phyloP scores from a whole-genome alignment of 2,329 filamentous ascomycete genomes.

The Aspergillus bombycis region DNA sequence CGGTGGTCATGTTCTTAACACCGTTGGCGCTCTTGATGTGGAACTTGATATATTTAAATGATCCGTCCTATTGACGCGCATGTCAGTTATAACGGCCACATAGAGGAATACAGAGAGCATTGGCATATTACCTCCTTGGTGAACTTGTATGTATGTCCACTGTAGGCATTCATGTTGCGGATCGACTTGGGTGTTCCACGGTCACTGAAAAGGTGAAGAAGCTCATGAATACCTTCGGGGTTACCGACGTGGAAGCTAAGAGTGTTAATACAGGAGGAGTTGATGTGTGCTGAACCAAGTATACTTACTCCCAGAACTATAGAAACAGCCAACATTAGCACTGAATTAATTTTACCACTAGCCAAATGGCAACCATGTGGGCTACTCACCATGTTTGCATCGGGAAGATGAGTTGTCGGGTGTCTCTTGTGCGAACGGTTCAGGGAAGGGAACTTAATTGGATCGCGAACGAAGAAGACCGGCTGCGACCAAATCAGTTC shows the following conservation, averaged over 20 bases:
- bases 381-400: constrained; percentile 31
- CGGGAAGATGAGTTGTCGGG: constrained; percentile 24
- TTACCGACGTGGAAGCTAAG: constrained; percentile 43
- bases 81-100: not conserved
- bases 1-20: constrained; percentile 57
- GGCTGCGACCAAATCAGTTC: constrained; percentile 43
- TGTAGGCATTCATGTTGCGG: constrained; percentile 66
- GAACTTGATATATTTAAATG: constrained; percentile 65
- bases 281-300: not conserved
- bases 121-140: constrained; percentile 49
- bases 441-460: constrained; percentile 70
- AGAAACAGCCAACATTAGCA: not conserved
- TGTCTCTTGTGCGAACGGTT: constrained; percentile 73
- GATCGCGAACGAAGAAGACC: constrained; percentile 70
- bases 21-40: constrained; percentile 44
- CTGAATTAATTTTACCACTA: not conserved
- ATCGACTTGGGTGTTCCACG: constrained; percentile 64
- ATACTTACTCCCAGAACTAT: constrained; percentile 11
- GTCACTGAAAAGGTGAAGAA: constrained; percentile 66
- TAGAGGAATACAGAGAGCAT: not conserved
- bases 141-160: constrained; percentile 66
- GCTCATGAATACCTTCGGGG: constrained; percentile 63
- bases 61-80: constrained; percentile 49
- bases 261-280: constrained; percentile 9
- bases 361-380: not conserved